Base-by-base conservation (phyloP, 139 green algal species). In the Chlamydomonas incerta region DNA sequence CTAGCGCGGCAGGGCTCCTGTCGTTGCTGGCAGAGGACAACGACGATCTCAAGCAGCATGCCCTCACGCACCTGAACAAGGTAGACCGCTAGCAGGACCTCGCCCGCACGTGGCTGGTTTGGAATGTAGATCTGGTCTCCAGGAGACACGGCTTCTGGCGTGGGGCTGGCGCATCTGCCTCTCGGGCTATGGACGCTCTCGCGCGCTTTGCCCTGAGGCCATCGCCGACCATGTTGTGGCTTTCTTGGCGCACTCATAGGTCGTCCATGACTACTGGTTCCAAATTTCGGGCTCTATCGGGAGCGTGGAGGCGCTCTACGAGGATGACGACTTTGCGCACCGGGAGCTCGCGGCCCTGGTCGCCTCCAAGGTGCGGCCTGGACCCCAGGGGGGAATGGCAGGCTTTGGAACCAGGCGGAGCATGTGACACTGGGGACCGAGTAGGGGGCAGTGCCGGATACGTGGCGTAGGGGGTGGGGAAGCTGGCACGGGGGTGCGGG, bases 291-390 rank as follows among this genome's bases (percentile, higher is more conserved):
- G 89, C 31, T 97, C 94, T 2, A 96, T 99, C 33, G 91, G 90
- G 0, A 91, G 88, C 41, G 96, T 99, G 1, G 98, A 99, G 86
- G 95, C 93, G 28, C 91, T 99, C 5, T 98, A 96, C 79, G 98
- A 99, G 87, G 98, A 99, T 84, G 96, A 99, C 37, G 90, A 92
- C 28, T 99, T 99, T 79, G 73, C 63, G 10, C 93, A 98, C 70
- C 87, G 97, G 50, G 93, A 98, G 87, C 94, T 99, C 17, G 98
- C 98, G 31, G 97, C 97, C 6, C 87, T 99, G 47, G 93, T 99
- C 13, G 98, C 97, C 17, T 99, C 97, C 46, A 99, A 99, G 96
- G 97, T 99, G 81, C 60, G 60, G 35, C 83, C 26, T 8, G 41
- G 8, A 8, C 8, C 6, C 41, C 41, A 13, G 41, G 41, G 41